Percentiles rank a stretch among this genome's conserved stretches.
Conservation (phyloP, 225 moss, liverwort and hornwort species). For the Physcomitrium patens region DNA sequence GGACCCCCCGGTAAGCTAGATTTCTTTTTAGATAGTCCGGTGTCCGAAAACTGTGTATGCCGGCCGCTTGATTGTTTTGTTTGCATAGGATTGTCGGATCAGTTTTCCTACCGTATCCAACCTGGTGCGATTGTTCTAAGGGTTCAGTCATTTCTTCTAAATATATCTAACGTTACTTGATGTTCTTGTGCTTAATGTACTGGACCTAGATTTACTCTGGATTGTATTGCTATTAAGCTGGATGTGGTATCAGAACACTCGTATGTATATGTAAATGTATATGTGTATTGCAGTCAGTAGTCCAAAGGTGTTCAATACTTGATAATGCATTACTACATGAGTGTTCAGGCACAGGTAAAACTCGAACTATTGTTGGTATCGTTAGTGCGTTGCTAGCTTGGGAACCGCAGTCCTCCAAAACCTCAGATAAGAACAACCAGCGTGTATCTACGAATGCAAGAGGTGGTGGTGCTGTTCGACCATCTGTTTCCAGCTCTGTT, state of each 20-base stretch:
- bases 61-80: neutral
- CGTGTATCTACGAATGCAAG: conserved; percentile 26
- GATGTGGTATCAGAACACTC: conserved; percentile 7
- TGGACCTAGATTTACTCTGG: conserved; percentile 13
- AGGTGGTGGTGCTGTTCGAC: conserved; percentile 33
- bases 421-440: conserved; percentile 46
- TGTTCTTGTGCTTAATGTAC: neutral
- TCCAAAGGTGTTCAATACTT: conserved; percentile 18
- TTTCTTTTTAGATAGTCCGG: conserved; percentile 2
- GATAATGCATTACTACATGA: conserved; percentile 13
- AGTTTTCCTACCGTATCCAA: neutral
- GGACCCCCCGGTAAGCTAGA: conserved; percentile 80
- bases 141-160: conserved; percentile 12
- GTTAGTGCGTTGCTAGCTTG: conserved; percentile 83
- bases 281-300: conserved; percentile 7
- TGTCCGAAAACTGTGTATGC: neutral
- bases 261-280: neutral
- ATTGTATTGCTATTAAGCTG: neutral
- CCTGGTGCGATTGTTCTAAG: too few species aligned
- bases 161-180: conserved; percentile 1
- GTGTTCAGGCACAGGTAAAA: conserved; percentile 87
- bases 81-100: neutral
- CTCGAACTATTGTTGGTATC: conserved; percentile 88
- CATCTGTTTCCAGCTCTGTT: conserved; percentile 58
- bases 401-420: conserved; percentile 37